Evolutionary conservation across 106 monocot species (phyloP), one percentile per base, ranked within the genome.

Genomic region (Dendrobium catenatum): DNA sequence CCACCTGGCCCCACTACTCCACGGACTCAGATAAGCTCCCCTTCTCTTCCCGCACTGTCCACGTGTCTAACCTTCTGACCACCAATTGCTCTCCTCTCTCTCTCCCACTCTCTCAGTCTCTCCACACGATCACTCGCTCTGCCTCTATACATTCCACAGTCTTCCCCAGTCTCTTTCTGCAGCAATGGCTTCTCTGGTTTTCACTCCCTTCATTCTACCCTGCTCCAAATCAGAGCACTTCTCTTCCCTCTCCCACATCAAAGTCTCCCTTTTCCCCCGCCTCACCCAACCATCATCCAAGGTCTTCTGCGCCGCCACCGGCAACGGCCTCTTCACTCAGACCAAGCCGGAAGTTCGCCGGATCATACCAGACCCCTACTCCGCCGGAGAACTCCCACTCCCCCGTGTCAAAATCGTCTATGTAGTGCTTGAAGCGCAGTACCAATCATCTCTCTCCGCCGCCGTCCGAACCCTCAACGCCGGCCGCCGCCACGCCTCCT

Each of bases 351-450:
- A 92, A 55, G 89, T 89, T 76, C 85, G 89, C 8, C 86, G 92
- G 2, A 86, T 92, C 66, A 49, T 92, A n/a, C 92, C 92, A 10
- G 81, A 81, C 31, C 54, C 46, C 48, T 9, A 77, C 19, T 55
- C 73, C 3, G 9, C 68, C 27, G 2, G 13, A 9, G 73, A 61
- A 13, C 15, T 51, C 51, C 51, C n/a, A 24, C 86, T 92, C 22
- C 92, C 89, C 16, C 74, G 86, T 0, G 89, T 92, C 19, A 92
- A 92, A 81, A 80, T 92, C 16, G 89, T 92, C 20, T 92, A 92
- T 17, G 92, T 92, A 1, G 92, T 92, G 59, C 89, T 92, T n/a
- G 92, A 92, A 61, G 92, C 92, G 0, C 92, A 92, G 81, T 92
- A 92, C 86, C 92, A 92, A 72, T 86, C 92, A 13, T 88, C 92